Evolutionary conservation across 108 stramenopile genomes (phyloP), one percentile per base, ranked within the genome.

Genomic region (Epithemia pelagica): DNA sequence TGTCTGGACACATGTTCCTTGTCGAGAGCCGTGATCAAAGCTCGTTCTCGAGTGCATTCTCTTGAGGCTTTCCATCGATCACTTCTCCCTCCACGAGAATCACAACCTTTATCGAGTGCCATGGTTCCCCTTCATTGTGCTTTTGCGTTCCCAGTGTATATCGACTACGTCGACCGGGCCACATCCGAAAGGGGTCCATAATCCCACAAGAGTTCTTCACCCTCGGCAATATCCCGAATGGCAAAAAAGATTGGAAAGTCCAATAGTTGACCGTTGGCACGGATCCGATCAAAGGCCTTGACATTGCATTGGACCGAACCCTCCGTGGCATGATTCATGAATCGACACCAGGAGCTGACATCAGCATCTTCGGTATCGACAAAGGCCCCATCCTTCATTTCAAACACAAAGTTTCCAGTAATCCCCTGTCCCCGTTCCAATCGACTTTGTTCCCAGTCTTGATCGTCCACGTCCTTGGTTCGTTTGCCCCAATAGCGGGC

Each of bases 201-300:
- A 37, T 70, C 69, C 18, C 80, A 78, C 37, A 62, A 57, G 15
- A 84, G 53, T 58, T 84, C 83, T 65, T 84, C 79, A 21, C 83
- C 83, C 1, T 1, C 28, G 10, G 33, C 22, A 5, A 84, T 70
- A 22, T 80, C 79, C 15, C 74, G 29, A 21, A 46, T 52, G 0
- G 83, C 79, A 0, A 84, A 46, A 46, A 46, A 46, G 5, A 10
- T 5, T 46, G 37, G 37, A 46, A 46, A 46, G 5, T 10, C 37
- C 37, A 46, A 46, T 10, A 46, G 37, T 46, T 46, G 10, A 46
- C 15, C 37, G 15, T 15, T 15, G 37, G 37, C 37, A 46, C 37
- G 5, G 37, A 46, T 46, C 15, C 37, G 37, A 46, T 46, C 37
- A 46, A 46, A 46, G 15, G 37, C 37, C 37, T 46, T 46, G 15